Conservation (phyloP, 2,329 filamentous ascomycete species). For the Aureobasidium lini region DNA sequence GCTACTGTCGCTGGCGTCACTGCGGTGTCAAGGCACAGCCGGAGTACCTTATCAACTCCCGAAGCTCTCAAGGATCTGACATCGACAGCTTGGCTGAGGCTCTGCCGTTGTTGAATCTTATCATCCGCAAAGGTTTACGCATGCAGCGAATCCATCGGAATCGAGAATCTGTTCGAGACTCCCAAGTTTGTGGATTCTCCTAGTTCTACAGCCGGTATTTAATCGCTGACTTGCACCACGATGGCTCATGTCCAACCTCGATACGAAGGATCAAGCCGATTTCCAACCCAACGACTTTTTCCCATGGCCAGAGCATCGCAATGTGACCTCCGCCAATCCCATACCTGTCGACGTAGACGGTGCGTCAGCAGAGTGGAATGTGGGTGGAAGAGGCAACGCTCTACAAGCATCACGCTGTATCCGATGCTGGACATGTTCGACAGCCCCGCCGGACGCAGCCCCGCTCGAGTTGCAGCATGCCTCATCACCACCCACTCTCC, state of each 20-base stretch:
- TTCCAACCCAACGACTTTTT: too few species aligned
- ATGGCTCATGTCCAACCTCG: too few species aligned
- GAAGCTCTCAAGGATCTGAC: not conserved
- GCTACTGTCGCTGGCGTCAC: not conserved
- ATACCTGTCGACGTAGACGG: not conserved
- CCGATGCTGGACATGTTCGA: not conserved
- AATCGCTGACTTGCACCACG: too few species aligned
- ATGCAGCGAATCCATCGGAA: not conserved
- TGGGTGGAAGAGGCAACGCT: not conserved
- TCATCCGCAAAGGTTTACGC: not conserved
- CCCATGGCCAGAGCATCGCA: not conserved
- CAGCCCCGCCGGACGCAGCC: not conserved
- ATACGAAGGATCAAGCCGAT: too few species aligned
- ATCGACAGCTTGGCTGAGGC: not conserved
- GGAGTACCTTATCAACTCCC: not conserved
- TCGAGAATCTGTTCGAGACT: not conserved
- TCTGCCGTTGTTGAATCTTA: not conserved
- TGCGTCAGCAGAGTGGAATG: not conserved
- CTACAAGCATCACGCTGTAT: not conserved
- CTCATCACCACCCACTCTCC: not conserved
- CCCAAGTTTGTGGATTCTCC: too few species aligned
- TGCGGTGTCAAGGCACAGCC: not conserved
- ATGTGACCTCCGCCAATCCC: not conserved
- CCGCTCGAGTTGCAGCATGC: not conserved
- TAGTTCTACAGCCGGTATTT: too few species aligned